Base-by-base conservation (phyloP, 768 basidiomycete genomes). In the Tephrocybe sp. region DNA sequence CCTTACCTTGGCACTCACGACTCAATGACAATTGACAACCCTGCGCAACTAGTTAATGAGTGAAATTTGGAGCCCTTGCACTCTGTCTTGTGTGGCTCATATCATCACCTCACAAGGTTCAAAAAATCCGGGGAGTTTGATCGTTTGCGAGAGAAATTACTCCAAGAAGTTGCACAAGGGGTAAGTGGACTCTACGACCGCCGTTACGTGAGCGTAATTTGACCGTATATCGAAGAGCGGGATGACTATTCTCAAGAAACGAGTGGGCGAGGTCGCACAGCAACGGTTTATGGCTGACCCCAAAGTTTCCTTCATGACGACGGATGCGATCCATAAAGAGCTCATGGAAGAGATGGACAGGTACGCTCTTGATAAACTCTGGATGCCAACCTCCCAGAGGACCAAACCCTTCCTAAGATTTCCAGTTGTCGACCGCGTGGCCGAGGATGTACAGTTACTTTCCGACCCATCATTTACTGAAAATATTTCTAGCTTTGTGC, bases 91-190 rank as follows among this genome's bases (percentile, higher is more conserved):
- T 21, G 19, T 29, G 37, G 30, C 47, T 46, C 36, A n/a, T n/a
- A 29, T 36, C 13, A 16, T 47, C 22, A 16, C 50, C 25, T 12
- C 25, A 21, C 41, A 56, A 89, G 87, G 57, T 89, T 88, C 71
- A 88, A 89, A 66, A 84, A 83, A 58, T 86, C 85, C 10, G 87
- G 86, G 23, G 85, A 89, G 66, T 88, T 88, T 56, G 86, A 89
- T 56, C 79, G 83, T 19, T 61, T 88, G 53, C 76, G 87, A 42
- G 77, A 79, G 42, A 81, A 88, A 64, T 68, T 90, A 19, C 63
- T 88, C 30, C 59, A 72, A 5, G 71, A 82, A 58, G 86, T 87
- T 63, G 78, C 80, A 57, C 74, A 70, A 56, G 77, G 81, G 58
- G 86, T 87, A 64, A 52, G 80, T 69, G 15, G 47, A 49, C 25